A percentile compares a stretch with the other conserved stretches of the same genome.
phyloP scores from a whole-genome alignment of 2,329 filamentous ascomycete genomes.

The Ophiostoma novo-ulmi region DNA sequence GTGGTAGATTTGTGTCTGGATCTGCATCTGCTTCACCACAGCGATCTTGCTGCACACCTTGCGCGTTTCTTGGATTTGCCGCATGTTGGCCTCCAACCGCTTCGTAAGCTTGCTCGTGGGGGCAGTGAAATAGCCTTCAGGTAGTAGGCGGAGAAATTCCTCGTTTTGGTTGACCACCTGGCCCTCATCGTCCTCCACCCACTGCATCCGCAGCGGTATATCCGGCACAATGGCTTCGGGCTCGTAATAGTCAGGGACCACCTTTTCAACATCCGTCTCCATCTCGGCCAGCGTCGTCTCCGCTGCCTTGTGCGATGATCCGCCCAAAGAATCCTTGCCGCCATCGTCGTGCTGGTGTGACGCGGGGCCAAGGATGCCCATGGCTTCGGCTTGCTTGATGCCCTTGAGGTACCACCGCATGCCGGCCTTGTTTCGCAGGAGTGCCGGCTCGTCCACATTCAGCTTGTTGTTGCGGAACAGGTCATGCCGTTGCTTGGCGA shows the following conservation, averaged over 20 bases:
- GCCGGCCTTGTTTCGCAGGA: conserved; percentile 75
- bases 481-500: conserved; percentile 78
- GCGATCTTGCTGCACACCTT: conserved; percentile 95
- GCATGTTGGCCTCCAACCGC: conserved; percentile 85
- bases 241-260: conserved; percentile 93
- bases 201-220: conserved; percentile 69
- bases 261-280: conserved; percentile 76
- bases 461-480: conserved; percentile 82
- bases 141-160: conserved; percentile 74
- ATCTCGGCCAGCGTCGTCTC: conserved; percentile 80
- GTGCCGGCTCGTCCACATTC: conserved; percentile 79
- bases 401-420: conserved; percentile 86
- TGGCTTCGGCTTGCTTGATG: conserved; percentile 61
- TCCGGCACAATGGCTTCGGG: conserved; percentile 80
- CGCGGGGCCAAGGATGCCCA: conserved; percentile 38
- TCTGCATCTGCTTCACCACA: conserved; percentile 98
- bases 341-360: conserved; percentile 29
- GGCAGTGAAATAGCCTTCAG: conserved; percentile 67
- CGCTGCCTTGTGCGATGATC: conserved; percentile 40
- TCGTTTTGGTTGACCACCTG: conserved; percentile 83
- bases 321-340: conserved; percentile 32
- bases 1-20: conserved; percentile 95
- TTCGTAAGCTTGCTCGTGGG: conserved; percentile 68
- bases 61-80: conserved; percentile 92
- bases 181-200: conserved; percentile 85